Evolutionary conservation across 768 basidiomycete species (phyloP), one percentile per base, ranked within the genome.

Genomic region (Phaffia tasmanica): DNA sequence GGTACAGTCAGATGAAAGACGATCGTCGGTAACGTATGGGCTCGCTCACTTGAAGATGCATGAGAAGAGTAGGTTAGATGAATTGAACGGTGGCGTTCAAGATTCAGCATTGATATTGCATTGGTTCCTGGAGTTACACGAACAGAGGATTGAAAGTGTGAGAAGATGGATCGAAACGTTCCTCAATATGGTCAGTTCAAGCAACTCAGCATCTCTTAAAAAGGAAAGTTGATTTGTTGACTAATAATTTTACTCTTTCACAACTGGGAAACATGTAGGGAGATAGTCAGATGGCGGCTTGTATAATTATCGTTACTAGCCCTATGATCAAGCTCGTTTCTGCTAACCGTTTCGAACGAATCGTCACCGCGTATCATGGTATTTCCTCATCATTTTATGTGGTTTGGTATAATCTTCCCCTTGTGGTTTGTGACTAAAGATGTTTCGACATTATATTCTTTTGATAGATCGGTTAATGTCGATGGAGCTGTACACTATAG

Each of bases 331-430:
- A 55, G 2, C 42, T 67, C 27, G 35, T 42, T 42, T 67, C 66
- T 1, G 46, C 32, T 9, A 8, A 29, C 14, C 60, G 55, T 7
- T 60, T 60, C 5, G 61, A 62, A 11, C 54, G 59, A 19, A 62
- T 57, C 30, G 23, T 67, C 46, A 67, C 66, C 6, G 54, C 66
- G 14, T 67, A 67, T 55, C 35, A 62, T 50, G 55, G 66, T 67
- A 16, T 32, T 49, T 53, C 6, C 21, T 25, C 0, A 8, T 25
- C 0, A 8, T 35, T n/a, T 21, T 42, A 42, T 42, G 35, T n/a
- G n/a, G n/a, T n/a, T n/a, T n/a, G n/a, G n/a, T n/a, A n/a, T n/a
- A n/a, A n/a, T 23, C 21, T n/a, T 42, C 30, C 3, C 42, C 25
- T 21, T 2, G 48, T 18, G 27, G 18, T 29, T 25, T 42, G 35